Evolutionary conservation across 2,329 filamentous ascomycete species (phyloP).

Genomic region (Clonostachys solani): DNA sequence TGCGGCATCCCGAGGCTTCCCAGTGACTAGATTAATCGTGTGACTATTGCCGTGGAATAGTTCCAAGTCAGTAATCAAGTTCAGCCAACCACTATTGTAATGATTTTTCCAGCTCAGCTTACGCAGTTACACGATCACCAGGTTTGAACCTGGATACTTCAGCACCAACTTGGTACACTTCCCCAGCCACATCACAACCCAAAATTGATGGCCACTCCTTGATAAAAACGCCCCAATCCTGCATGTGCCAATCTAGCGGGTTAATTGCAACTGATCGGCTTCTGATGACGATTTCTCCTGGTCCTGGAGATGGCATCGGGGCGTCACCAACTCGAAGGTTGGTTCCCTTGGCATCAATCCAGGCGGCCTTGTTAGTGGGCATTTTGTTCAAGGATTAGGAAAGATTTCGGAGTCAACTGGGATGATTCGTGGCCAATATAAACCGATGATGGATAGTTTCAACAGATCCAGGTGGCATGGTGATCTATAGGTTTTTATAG

Average conservation of each 20-base stretch:
- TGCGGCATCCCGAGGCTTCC: constrained; percentile 16
- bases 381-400: too few species aligned
- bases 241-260: constrained; percentile 19
- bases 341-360: constrained; percentile 9
- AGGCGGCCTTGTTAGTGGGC: constrained; percentile 9
- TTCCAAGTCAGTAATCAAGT: too few species aligned
- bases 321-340: constrained; percentile 14
- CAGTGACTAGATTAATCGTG: constrained; percentile 15
- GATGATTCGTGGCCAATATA: too few species aligned
- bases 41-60: constrained; percentile 3
- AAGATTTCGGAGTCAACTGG: too few species aligned
- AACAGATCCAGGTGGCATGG: too few species aligned
- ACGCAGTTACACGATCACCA: constrained; percentile 17
- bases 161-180: constrained; percentile 17
- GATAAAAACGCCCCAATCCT: constrained; percentile 22
- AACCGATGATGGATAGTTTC: too few species aligned
- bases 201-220: constrained; percentile 19
- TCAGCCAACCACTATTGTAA: too few species aligned
- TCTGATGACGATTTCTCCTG: constrained; percentile 11
- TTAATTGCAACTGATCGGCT: constrained; percentile 18
- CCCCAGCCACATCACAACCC: constrained; percentile 22
- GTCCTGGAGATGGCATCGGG: constrained; percentile 10
- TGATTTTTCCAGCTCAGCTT: not conserved
- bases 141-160: constrained; percentile 12
- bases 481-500: too few species aligned